Evolutionary conservation across 2,329 filamentous ascomycete species (phyloP).

Genomic region (Aspergillus felis): DNA sequence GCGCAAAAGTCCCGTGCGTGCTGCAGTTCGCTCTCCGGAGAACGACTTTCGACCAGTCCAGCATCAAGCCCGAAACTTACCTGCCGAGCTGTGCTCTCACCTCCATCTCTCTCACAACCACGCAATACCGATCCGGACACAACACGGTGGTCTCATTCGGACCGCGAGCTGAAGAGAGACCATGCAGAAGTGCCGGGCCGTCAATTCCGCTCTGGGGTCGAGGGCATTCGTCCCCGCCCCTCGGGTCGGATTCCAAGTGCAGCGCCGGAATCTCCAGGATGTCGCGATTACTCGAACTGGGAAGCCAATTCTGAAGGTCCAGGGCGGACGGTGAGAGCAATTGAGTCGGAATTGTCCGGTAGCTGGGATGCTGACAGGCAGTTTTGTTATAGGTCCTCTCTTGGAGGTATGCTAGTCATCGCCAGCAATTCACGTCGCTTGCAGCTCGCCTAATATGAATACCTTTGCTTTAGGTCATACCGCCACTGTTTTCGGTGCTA

Average conservation of each 20-base stretch:
- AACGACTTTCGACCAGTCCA: constrained; percentile 18
- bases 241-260: constrained; percentile 37
- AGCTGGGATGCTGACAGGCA: constrained; percentile 18
- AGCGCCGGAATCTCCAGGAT: constrained; percentile 63
- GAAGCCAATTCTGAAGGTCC: constrained; percentile 84
- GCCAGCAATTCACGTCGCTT: constrained; percentile 14
- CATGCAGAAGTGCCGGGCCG: constrained; percentile 45
- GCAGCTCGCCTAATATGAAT: constrained; percentile 24
- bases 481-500: constrained; percentile 95
- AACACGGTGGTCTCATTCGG: constrained; percentile 24
- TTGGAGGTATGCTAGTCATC: constrained; percentile 64
- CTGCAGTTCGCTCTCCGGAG: constrained; percentile 18
- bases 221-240: constrained; percentile 35
- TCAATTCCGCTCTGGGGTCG: constrained; percentile 39
- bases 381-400: constrained; percentile 60
- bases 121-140: constrained; percentile 17
- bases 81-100: constrained; percentile 27
- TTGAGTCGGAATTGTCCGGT: constrained; percentile 11
- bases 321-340: constrained; percentile 76
- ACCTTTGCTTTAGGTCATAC: constrained; percentile 67
- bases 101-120: constrained; percentile 20
- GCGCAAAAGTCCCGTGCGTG: constrained; percentile 33
- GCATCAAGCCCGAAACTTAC: constrained; percentile 18
- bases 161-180: constrained; percentile 29
- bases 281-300: constrained; percentile 91